Evolutionary conservation across 2,329 filamentous ascomycete species (phyloP), one percentile per base, ranked within the genome.

Genomic region (Drechslera avenae): DNA sequence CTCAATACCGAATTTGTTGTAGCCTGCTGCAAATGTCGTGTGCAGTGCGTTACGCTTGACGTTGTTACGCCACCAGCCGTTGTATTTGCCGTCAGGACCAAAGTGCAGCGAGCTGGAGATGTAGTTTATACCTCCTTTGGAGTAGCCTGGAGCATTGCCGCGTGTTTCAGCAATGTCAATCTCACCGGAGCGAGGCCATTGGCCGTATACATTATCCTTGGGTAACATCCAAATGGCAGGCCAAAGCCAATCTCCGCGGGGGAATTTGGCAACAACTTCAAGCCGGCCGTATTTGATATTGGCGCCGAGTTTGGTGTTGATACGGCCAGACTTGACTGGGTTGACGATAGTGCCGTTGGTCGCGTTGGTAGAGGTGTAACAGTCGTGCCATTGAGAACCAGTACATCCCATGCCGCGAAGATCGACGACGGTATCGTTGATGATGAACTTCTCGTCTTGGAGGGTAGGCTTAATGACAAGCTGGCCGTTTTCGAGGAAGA

Each of bases 221-320:
- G 90, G 90, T 78, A 94, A 79, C 88, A 95, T 89, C 88, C 89
- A 92, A 65, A 95, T 93, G n/a, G 89, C 89, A 2, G 90, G 90
- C 90, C 90, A 94, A 9, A 95, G 81, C 90, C 90, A 94, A 75
- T 94, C 90, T 46, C 90, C 90, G 39, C 78, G 73, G 4, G 90
- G 89, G 21, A 94, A 76, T 73, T 87, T 87, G 19, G 90, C 90
- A 1, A 82, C 85, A 4, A 95, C 89, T 69, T 95, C 89, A 44
- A 95, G 82, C 35, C 89, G 87, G 39, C 90, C 90, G 68, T 89
- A 95, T 73, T 86, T 90, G 78, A 95, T 89, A 13, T 76, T 81
- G 5, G 85, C 85, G 13, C 86, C 84, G 35, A 83, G 83, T 67
- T 83, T 87, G 49, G 88, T 92, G 75, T 86, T 88, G 75, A 95